Percentiles rank a stretch among this genome's conserved stretches.
Conservation (phyloP, 129 eudicot species). For the Artemisia annua region DNA sequence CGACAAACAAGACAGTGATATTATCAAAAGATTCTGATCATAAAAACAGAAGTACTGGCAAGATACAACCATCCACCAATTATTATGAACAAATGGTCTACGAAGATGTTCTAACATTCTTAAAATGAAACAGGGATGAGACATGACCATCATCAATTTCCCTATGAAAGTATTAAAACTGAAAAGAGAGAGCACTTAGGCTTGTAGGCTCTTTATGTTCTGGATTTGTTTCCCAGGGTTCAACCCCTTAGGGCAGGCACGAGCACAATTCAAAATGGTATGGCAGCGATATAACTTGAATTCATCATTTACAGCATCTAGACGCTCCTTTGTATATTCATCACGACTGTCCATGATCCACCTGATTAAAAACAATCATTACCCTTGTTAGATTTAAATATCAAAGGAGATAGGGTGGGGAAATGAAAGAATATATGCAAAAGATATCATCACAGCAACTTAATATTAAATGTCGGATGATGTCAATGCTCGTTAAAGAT, state of each 20-base stretch:
- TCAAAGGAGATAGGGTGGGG: too few species aligned
- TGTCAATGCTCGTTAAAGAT: too few species aligned
- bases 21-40: conserved; percentile 7
- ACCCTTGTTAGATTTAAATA: neutral
- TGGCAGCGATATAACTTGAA: conserved; percentile 50
- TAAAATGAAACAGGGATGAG: conserved; percentile 18
- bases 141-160: conserved; percentile 22
- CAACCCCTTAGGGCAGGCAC: conserved; percentile 98
- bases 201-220: conserved; percentile 75
- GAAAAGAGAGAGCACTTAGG: conserved; percentile 29
- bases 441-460: too few species aligned
- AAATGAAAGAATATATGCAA: too few species aligned
- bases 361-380: conserved; percentile 16
- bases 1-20: neutral
- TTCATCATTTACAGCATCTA: conserved; percentile 85
- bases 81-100: conserved; percentile 30
- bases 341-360: conserved; percentile 24
- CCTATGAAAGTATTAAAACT: conserved; percentile 5
- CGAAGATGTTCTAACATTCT: conserved; percentile 28
- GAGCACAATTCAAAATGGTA: conserved; percentile 21
- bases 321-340: conserved; percentile 87
- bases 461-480: too few species aligned
- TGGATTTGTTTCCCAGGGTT: conserved; percentile 90
- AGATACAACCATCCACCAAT: conserved; percentile 32
- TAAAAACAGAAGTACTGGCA: conserved; percentile 21